These are phyloP conservation scores for Groenewaldozyma sp. DNA, from an alignment of 1,139 yeast species.

Conservation along the genomic window DNA sequence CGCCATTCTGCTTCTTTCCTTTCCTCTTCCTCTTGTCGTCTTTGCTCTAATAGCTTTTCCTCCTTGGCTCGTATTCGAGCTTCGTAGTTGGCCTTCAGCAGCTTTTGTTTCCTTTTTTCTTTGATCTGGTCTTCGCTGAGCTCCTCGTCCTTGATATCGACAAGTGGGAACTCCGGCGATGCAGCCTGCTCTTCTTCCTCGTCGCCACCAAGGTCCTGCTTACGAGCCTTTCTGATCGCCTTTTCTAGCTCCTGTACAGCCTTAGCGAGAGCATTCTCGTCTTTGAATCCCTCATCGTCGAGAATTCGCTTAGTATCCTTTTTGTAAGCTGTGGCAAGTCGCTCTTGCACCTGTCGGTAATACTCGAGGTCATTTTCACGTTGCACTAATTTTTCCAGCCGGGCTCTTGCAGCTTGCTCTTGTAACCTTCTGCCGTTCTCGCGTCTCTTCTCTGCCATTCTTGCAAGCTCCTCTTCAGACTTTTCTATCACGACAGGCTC, in stretches of 20 bases:
- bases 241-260: slow-evolving; percentile 59
- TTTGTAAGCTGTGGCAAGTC: slow-evolving; percentile 40
- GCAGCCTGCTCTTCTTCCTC: slow-evolving; percentile 39
- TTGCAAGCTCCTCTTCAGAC: slow-evolving; percentile 65
- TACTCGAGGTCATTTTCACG: slow-evolving; percentile 76
- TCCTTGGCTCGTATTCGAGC: slow-evolving; percentile 78
- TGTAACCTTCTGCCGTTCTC: slow-evolving; percentile 86
- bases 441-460: slow-evolving; percentile 68
- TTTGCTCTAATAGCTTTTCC: slow-evolving; percentile 57
- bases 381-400: slow-evolving; percentile 69
- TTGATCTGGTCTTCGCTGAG: slow-evolving; percentile 70
- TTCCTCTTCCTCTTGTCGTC: slow-evolving; percentile 37
- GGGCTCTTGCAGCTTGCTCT: slow-evolving; percentile 81
- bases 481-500: slow-evolving; percentile 59
- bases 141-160: slow-evolving; percentile 73
- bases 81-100: slow-evolving; percentile 78
- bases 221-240: slow-evolving; percentile 57
- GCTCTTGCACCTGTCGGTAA: slow-evolving; percentile 49
- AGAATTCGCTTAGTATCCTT: slow-evolving; percentile 41
- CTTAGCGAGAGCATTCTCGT: slow-evolving; percentile 59
- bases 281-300: slow-evolving; percentile 70
- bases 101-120: slow-evolving; percentile 76
- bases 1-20: slow-evolving; percentile 70
- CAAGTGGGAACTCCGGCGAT: slow-evolving; percentile 66
- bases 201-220: slow-evolving; percentile 49